Percentiles rank a stretch among this genome's conserved stretches.
Conservation (phyloP, 164 flowering plant genomes). For the Vitis riparia region DNA sequence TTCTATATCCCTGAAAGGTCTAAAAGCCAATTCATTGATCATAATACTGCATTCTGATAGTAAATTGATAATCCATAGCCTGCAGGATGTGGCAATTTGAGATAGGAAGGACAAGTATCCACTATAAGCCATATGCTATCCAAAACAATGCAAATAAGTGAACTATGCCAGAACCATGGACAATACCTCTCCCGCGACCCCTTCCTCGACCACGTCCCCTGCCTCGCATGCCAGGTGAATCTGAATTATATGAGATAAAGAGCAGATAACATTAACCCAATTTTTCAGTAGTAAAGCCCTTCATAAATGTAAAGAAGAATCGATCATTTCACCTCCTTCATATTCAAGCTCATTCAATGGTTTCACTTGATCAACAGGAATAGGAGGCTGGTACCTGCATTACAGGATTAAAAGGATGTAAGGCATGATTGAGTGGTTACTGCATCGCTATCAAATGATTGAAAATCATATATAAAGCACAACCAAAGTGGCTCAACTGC, state of each 20-base stretch:
- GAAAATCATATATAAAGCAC: neutral
- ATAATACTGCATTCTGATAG: neutral
- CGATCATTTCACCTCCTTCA: conserved; percentile 44
- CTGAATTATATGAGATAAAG: conserved; percentile 10
- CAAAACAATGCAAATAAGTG: neutral
- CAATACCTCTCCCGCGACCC: conserved; percentile 21
- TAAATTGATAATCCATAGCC: no score
- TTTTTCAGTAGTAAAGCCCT: neutral
- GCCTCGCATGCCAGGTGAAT: conserved; percentile 37
- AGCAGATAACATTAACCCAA: neutral
- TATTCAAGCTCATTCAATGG: conserved; percentile 47
- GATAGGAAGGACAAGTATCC: neutral
- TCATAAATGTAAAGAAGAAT: neutral
- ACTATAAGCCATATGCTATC: no score
- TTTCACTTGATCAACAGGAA: conserved; percentile 65
- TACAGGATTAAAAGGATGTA: neutral
- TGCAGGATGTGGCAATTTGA: neutral
- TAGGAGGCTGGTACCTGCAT: conserved; percentile 60
- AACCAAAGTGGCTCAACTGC: no score
- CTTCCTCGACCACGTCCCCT: conserved; percentile 46
- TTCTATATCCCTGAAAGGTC: neutral
- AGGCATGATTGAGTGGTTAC: neutral
- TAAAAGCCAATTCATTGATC: neutral
- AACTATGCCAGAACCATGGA: neutral
- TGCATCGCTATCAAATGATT: neutral